These are phyloP conservation scores for Cladorrhinum sp. DNA, from an alignment of 2,329 filamentous ascomycete genomes.

Conservation along the genomic window DNA sequence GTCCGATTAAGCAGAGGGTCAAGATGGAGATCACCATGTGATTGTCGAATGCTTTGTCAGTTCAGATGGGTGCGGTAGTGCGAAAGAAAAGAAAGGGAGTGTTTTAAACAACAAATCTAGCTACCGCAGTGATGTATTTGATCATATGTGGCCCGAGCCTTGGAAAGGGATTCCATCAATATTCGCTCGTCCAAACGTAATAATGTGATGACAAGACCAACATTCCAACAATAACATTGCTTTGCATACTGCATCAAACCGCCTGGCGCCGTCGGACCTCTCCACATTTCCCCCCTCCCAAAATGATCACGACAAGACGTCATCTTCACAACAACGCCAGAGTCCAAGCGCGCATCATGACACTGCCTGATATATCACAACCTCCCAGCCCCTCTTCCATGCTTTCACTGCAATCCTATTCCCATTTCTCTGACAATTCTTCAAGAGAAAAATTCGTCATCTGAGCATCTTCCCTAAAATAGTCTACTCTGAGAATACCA, in stretches of 20 bases:
- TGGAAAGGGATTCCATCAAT: neutral
- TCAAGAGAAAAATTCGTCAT: no score
- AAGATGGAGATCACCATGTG: constrained; percentile 12
- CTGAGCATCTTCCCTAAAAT: no score
- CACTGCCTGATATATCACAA: neutral
- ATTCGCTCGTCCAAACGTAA: neutral
- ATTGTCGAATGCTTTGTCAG: neutral
- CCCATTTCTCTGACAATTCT: neutral
- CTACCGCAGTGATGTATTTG: no score
- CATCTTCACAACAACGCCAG: neutral
- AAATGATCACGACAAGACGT: neutral
- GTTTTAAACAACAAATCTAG: no score
- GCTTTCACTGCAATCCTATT: neutral
- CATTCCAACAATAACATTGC: neutral
- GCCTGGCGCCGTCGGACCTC: no score
- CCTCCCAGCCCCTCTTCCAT: neutral
- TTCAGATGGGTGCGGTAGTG: no score
- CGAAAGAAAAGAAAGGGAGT: no score
- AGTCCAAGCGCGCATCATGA: neutral
- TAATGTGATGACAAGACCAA: neutral
- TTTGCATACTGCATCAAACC: neutral
- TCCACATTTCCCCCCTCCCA: neutral
- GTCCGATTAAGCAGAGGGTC: constrained; percentile 1
- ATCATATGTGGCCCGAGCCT: no score
- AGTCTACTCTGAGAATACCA: neutral